Conservation (phyloP, 83 land plant species). For the Picea engelmannii region DNA sequence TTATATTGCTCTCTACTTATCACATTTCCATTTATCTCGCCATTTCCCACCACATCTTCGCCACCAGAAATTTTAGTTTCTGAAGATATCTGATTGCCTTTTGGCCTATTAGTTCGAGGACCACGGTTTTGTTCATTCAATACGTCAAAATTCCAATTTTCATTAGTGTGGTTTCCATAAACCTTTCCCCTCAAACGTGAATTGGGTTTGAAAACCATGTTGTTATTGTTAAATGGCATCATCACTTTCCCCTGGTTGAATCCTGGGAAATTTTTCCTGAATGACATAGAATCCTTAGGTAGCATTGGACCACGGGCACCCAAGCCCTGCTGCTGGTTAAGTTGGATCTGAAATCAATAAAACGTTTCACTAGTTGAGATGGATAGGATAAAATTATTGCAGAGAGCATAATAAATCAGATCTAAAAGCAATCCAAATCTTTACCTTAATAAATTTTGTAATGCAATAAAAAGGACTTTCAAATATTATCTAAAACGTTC, state of each 20-base stretch:
- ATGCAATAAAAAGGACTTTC: not conserved
- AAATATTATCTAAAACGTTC: not conserved
- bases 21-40: slow-evolving; percentile 13
- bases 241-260: slow-evolving; percentile 28
- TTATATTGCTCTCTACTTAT: slow-evolving; percentile 59
- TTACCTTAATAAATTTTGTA: not conserved
- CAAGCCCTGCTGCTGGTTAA: slow-evolving; percentile 21
- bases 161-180: slow-evolving; percentile 28
- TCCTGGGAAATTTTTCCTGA: slow-evolving; percentile 22
- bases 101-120: slow-evolving; percentile 35
- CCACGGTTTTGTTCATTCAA: slow-evolving; percentile 40
- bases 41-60: slow-evolving; percentile 15
- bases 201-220: slow-evolving; percentile 22
- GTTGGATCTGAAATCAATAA: slow-evolving; percentile 15
- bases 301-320: slow-evolving; percentile 12
- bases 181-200: slow-evolving; percentile 20
- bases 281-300: slow-evolving; percentile 24
- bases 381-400: not conserved
- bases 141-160: slow-evolving; percentile 26
- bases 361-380: not conserved
- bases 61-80: slow-evolving; percentile 15
- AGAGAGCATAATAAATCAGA: too few species aligned
- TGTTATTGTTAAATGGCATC: slow-evolving; percentile 24
- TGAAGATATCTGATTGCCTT: slow-evolving; percentile 9
- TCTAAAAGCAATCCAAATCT: not conserved